Evolutionary conservation across 2,329 filamentous ascomycete species (phyloP), one percentile per base, ranked within the genome.

Genomic region (Fusarium tanahbumbuense): DNA sequence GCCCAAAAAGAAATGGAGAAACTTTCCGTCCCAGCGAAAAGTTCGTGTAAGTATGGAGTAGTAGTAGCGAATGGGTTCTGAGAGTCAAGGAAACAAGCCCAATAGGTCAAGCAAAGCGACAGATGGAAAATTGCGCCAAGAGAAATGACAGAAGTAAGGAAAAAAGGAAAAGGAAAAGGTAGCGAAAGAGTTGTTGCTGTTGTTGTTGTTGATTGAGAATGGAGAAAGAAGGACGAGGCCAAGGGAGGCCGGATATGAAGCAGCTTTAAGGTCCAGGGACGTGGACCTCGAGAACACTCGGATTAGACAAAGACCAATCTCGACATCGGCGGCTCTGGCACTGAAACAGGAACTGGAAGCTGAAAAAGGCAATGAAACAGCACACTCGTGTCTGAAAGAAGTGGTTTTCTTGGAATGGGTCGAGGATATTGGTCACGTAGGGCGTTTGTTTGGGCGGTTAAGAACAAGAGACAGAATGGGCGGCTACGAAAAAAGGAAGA

Each of bases 401-500:
- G 78, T 77, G 78, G 80, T 79, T 73, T 77, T 73, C 71, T 68
- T 75, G 67, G 69, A 77, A 82, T 72, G 78, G 80, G 78, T 78
- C 77, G 77, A 79, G 80, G 81, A 84, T 82, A 87, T 87, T 88
- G 86, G 86, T 81, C 82, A 37, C 77, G 75, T 72, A 69, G 64
- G 81, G 83, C 82, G 82, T 82, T 78, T 84, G 82, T 85, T 79
- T 84, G 72, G 74, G 74, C 74, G 74, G 74, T 73, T 75, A 76
- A 67, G 52, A 28, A 15, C 23, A 41, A 50, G 64, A 28, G 28
- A 12, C 28, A 28, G 28, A 28, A 28, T 28, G 28, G 71, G 74
- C 74, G 74, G 70, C 66, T 74, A 76, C 60, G 55, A 50, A 20
- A 45, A 45, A 15, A 64, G 37, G 53, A 42, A 32, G n/a, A 53